A percentile compares a stretch with the other conserved stretches of the same genome.
Conservation (phyloP, 2,329 filamentous ascomycete species). For the Hypomyces perniciosus region DNA sequence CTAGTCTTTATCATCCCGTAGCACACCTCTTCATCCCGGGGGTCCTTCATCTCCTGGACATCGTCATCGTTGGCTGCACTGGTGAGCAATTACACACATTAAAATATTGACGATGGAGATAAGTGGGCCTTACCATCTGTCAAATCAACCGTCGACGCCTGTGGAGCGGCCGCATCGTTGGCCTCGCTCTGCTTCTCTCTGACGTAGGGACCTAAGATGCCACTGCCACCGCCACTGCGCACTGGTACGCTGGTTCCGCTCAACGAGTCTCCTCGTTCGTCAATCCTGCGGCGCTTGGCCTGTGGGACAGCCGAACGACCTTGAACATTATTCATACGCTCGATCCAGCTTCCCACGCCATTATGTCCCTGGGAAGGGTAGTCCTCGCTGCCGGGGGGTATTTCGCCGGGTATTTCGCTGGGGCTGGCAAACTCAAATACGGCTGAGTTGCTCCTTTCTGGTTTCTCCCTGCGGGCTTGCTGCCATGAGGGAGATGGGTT, state of each 20-base stretch:
- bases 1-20: slow-evolving; percentile 69
- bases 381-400: slow-evolving; percentile 23
- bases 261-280: slow-evolving; percentile 39
- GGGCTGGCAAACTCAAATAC: slow-evolving; percentile 40
- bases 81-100: slow-evolving; percentile 8
- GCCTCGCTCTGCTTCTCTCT: slow-evolving; percentile 51
- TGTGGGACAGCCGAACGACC: slow-evolving; percentile 54
- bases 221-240: slow-evolving; percentile 42
- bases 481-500: slow-evolving; percentile 19
- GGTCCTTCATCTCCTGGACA: slow-evolving; percentile 50
- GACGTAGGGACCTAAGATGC: slow-evolving; percentile 60
- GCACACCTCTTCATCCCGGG: slow-evolving; percentile 67
- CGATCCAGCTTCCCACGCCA: slow-evolving; percentile 59
- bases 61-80: slow-evolving; percentile 49
- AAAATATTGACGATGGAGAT: slow-evolving; percentile 11
- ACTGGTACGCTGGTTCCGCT: slow-evolving; percentile 26
- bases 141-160: slow-evolving; percentile 50
- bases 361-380: slow-evolving; percentile 9
- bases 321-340: slow-evolving; percentile 69
- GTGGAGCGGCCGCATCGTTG: slow-evolving; percentile 20
- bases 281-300: slow-evolving; percentile 59
- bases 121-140: slow-evolving; percentile 40
- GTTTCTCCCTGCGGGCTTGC: slow-evolving; percentile 17
- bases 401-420: slow-evolving; percentile 21
- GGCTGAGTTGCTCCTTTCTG: slow-evolving; percentile 26